A percentile compares a stretch with the other conserved stretches of the same genome.
Evolutionary conservation across 768 basidiomycete genomes (phyloP).

Genomic region (Mycena chlorophos): DNA sequence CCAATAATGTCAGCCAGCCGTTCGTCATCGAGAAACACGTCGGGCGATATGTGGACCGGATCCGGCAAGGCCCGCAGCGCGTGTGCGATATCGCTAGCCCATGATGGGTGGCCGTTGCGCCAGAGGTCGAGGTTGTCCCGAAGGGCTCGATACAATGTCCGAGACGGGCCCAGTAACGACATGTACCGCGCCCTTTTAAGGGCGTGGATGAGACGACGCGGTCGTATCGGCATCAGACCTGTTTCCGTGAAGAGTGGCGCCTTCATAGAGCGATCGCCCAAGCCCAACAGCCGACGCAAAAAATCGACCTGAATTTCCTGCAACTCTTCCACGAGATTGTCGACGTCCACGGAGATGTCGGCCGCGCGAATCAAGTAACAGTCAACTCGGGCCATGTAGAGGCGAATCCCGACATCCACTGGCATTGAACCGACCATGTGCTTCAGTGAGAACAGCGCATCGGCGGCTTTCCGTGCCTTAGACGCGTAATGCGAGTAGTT

Average conservation of each 20-base stretch:
- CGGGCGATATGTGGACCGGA: neutral
- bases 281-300: conserved; percentile 1
- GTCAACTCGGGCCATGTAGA: conserved; percentile 26
- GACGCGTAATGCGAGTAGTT: conserved; percentile 19
- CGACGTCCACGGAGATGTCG: neutral
- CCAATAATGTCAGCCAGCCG: neutral
- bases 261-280: neutral
- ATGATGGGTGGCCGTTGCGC: neutral
- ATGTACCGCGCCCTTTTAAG: conserved; percentile 6
- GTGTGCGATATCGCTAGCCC: conserved; percentile 1
- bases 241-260: conserved; percentile 17
- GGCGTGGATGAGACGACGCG: conserved; percentile 3
- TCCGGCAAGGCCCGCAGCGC: neutral
- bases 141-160: neutral
- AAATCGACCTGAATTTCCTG: conserved; percentile 1
- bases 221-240: conserved; percentile 10
- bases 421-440: conserved; percentile 19
- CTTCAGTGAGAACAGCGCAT: conserved; percentile 20
- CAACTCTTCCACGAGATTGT: neutral
- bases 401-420: conserved; percentile 13
- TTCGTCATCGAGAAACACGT: neutral
- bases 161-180: neutral
- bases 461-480: conserved; percentile 20
- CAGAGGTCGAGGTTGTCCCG: neutral
- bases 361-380: conserved; percentile 20